Percentiles rank a stretch among this genome's conserved stretches.
phyloP scores from a whole-genome alignment of 352 stramenopile genomes.

The Globisporangium cederbergense region DNA sequence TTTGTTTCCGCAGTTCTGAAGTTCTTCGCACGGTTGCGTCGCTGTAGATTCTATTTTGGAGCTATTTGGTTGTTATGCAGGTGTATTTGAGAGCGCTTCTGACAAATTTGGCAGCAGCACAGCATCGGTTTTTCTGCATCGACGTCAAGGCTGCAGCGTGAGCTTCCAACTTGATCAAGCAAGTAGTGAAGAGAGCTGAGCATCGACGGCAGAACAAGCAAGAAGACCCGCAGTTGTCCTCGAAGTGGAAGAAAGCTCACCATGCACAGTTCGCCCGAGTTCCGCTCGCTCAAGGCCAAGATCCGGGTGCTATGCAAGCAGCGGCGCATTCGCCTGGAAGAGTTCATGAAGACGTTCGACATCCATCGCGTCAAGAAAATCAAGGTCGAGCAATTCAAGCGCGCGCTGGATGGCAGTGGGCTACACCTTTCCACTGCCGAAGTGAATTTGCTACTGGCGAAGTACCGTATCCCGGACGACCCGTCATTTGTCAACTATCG shows the following conservation, averaged over 20 bases:
- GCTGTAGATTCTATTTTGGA: conserved; percentile 9
- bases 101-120: neutral
- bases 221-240: neutral
- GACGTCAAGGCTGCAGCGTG: neutral
- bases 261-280: conserved; percentile 73
- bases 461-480: conserved; percentile 65
- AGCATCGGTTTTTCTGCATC: conserved; percentile 10
- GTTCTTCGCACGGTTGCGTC: too few relatives aligned
- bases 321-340: conserved; percentile 73
- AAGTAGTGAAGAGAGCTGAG: neutral
- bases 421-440: conserved; percentile 55
- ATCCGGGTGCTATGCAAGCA: conserved; percentile 80
- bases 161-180: conserved; percentile 4
- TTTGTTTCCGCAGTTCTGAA: conserved; percentile 1
- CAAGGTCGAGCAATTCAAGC: conserved; percentile 75
- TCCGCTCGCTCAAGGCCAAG: conserved; percentile 78
- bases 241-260: neutral
- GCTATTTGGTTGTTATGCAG: neutral
- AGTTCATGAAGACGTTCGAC: conserved; percentile 89
- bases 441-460: conserved; percentile 50
- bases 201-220: neutral
- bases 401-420: conserved; percentile 71
- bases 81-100: neutral
- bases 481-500: conserved; percentile 73
- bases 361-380: conserved; percentile 84